Conservation (phyloP, 208 protist species). For the Wallacemonas sp. region DNA sequence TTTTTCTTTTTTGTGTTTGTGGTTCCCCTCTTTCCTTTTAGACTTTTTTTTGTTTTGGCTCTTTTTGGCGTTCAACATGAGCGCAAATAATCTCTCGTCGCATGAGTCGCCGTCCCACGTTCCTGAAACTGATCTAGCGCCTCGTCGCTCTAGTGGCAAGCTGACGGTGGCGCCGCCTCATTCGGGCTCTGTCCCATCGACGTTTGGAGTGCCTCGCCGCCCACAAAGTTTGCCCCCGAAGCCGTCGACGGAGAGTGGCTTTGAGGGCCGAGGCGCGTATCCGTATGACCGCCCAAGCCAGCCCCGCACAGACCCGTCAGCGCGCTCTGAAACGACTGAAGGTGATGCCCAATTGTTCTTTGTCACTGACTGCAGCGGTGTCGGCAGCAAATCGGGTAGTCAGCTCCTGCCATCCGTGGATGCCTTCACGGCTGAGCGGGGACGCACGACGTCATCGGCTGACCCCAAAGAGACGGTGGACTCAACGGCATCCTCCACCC, state of each 20-base stretch:
- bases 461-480: too few species aligned
- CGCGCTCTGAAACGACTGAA: neutral
- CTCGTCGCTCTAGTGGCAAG: neutral
- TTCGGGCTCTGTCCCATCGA: neutral
- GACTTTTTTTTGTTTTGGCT: constrained; percentile 6
- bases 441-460: too few species aligned
- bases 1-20: neutral
- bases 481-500: neutral
- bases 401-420: too few species aligned
- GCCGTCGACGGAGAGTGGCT: neutral
- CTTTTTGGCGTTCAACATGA: constrained; percentile 10
- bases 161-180: neutral
- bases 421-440: too few species aligned
- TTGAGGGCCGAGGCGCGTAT: too few species aligned
- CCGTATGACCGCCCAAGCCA: neutral
- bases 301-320: neutral
- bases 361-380: neutral
- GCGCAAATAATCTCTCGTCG: neutral
- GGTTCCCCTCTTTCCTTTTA: neutral
- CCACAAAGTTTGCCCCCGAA: constrained; percentile 5
- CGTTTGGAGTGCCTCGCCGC: neutral
- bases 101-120: neutral
- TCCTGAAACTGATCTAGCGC: neutral
- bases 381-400: too few species aligned
- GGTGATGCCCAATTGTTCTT: neutral